A percentile compares a stretch with the other conserved stretches of the same genome.
Evolutionary conservation across 352 stramenopile species (phyloP).

Genomic region (Globisporangium polare): DNA sequence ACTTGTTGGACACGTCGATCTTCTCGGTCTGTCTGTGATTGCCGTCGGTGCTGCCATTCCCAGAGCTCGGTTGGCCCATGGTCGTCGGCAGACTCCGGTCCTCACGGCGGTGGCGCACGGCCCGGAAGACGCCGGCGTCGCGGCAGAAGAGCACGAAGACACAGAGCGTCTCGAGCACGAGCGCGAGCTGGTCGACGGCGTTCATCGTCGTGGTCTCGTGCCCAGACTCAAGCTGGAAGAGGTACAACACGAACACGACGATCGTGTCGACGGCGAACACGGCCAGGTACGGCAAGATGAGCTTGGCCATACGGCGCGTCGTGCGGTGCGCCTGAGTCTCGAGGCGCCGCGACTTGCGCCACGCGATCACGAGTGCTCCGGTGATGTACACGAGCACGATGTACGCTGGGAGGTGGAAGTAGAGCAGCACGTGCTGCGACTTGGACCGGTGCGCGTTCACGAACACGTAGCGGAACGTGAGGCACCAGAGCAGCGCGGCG

Average conservation of each 20-base stretch:
- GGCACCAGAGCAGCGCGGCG: constrained; percentile 54
- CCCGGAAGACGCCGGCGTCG: constrained; percentile 59
- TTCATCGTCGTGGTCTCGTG: constrained; percentile 43
- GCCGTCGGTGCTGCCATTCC: not conserved
- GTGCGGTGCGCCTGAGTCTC: constrained; percentile 75
- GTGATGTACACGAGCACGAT: constrained; percentile 68
- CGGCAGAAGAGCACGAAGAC: constrained; percentile 77
- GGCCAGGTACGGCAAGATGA: constrained; percentile 72
- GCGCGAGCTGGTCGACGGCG: constrained; percentile 63
- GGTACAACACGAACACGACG: constrained; percentile 49
- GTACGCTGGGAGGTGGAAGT: constrained; percentile 66
- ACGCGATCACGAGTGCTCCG: constrained; percentile 49
- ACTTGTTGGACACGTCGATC: constrained; percentile 74
- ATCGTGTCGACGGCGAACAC: constrained; percentile 56
- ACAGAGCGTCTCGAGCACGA: constrained; percentile 62
- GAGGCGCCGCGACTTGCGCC: constrained; percentile 64
- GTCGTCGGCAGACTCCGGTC: constrained; percentile 11
- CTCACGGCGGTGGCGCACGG: constrained; percentile 22
- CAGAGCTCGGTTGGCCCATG: constrained; percentile 20
- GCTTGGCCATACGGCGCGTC: constrained; percentile 78
- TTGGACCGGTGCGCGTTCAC: constrained; percentile 17
- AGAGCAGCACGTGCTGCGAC: constrained; percentile 55
- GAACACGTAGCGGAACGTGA: constrained; percentile 66
- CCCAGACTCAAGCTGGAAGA: constrained; percentile 31
- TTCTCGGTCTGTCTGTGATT: constrained; percentile 22